Conservation (phyloP, 495 filamentous ascomycete species). For the Tuber calosporum region DNA sequence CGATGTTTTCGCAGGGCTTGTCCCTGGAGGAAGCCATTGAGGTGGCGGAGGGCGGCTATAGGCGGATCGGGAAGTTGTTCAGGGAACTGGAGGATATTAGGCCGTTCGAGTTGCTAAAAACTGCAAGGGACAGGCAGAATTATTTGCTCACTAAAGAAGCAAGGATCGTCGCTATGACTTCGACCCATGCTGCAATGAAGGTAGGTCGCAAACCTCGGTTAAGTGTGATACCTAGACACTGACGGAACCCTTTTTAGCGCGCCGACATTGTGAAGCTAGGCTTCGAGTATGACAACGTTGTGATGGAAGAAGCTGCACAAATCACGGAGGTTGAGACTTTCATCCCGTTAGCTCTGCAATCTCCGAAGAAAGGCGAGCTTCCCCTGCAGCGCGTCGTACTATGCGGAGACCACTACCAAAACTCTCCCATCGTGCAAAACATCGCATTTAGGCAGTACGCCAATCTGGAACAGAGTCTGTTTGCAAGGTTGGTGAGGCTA, state of each 20-base stretch:
- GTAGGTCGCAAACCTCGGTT: conserved; percentile 8
- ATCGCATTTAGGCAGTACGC: conserved; percentile 94
- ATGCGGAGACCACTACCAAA: conserved; percentile 92
- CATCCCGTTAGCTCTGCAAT: conserved; percentile 84
- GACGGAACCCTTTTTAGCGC: not conserved
- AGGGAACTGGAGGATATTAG: conserved; percentile 85
- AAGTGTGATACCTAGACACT: not conserved
- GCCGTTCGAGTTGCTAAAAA: conserved; percentile 88
- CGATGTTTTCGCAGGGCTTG: conserved; percentile 62
- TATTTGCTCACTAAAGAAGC: conserved; percentile 93
- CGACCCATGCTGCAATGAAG: conserved; percentile 97
- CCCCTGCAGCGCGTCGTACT: conserved; percentile 82
- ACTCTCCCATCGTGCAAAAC: conserved; percentile 91
- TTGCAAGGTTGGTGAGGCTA: conserved; percentile 79
- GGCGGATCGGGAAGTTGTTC: conserved; percentile 87
- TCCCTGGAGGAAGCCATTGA: conserved; percentile 65
- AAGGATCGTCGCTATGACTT: conserved; percentile 95
- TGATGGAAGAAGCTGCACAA: conserved; percentile 98
- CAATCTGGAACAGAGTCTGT: conserved; percentile 90
- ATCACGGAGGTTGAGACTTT: conserved; percentile 98
- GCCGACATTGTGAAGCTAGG: conserved; percentile 78
- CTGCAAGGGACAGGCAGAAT: conserved; percentile 83
- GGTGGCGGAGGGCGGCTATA: conserved; percentile 75
- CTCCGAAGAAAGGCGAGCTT: conserved; percentile 62
- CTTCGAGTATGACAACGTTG: conserved; percentile 94